Evolutionary conservation across 805 yeast genomes (phyloP), one percentile per base, ranked within the genome.

Genomic region (Ogataea methylovora): DNA sequence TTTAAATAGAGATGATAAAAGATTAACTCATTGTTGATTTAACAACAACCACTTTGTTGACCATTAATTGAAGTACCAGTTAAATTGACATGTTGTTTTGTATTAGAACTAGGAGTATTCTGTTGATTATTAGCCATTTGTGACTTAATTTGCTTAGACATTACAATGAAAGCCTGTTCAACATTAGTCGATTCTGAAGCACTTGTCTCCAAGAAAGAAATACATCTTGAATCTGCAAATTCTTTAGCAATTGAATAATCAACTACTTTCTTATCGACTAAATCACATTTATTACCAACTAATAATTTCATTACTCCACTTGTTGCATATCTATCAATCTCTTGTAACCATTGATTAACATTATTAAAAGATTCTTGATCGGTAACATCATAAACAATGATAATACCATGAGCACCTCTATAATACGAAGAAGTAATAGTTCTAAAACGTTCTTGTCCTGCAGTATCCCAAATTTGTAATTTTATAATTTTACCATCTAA

Each of bases 391-490:
- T 92, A 90, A 34, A 90, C 98, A 50, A 90, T 90, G 52, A 90
- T 92, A 60, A 90, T 92, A 41, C 98, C 98, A 58, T 90, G 97
- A 10, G 97, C 96, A 37, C 98, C 98, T 61, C 98, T 82, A 70
- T 90, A 90, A 67, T 90, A 90, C 12, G 96, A 85, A 11, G 96
- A 84, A 10, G 97, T 92, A 65, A 90, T 90, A 33, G 98, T 92
- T 65, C 97, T 80, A 69, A 92, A 92, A 51, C 98, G 72, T 63
- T 92, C 98, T 68, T 92, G 98, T 30, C 98, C 98, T 10, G 97
- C 98, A 37, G 98, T 92, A 59, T 92, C 98, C 98, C 98, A 92
- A 56, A 92, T 90, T 67, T 92, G 98, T 56, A 92, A 74, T 66
- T 92, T 92, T 58, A 92, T 92, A 35, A 95, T 85, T 69, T 92